Conservation (phyloP, 176 grass and related monocot species). For the Pontederia crassipes region DNA sequence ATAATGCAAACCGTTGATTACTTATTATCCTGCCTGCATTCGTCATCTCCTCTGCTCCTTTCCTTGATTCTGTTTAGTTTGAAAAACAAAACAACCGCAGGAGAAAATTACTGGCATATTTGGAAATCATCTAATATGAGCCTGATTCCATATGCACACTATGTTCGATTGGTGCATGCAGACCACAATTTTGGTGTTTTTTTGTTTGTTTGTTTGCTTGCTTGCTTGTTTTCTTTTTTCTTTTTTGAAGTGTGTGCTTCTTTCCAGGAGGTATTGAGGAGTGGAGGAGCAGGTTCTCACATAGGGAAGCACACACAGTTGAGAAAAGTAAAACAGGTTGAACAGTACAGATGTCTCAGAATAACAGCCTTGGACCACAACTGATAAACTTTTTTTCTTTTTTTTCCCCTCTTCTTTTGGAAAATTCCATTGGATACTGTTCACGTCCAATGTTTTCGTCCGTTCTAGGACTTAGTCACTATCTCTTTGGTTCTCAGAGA, state of each 20-base stretch:
- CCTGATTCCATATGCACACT: not conserved
- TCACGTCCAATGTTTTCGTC: not conserved
- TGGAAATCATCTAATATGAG: not conserved
- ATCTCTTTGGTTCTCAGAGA: constrained; percentile 26
- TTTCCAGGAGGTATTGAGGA: constrained; percentile 47
- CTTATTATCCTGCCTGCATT: not conserved
- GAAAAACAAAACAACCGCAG: not conserved
- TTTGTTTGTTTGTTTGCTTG: not conserved
- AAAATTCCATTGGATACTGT: constrained; percentile 19
- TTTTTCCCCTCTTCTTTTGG: constrained; percentile 12
- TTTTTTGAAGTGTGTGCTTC: constrained; percentile 13
- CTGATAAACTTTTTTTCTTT: constrained; percentile 11
- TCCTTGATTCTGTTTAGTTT: not conserved
- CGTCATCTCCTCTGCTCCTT: too few relatives aligned
- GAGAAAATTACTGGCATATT: constrained; percentile 5
- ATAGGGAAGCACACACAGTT: constrained; percentile 56
- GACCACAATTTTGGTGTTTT: constrained; percentile 17
- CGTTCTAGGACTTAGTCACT: not conserved
- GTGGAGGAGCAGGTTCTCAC: constrained; percentile 78
- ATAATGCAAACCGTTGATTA: not conserved
- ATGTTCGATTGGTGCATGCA: constrained; percentile 5
- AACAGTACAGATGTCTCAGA: constrained; percentile 18
- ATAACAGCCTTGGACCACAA: constrained; percentile 9
- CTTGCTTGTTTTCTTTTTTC: not conserved
- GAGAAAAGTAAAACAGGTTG: constrained; percentile 91